Base-by-base conservation (phyloP, 371 early-diverging fungal species). In the Apophysomyces sp. region DNA sequence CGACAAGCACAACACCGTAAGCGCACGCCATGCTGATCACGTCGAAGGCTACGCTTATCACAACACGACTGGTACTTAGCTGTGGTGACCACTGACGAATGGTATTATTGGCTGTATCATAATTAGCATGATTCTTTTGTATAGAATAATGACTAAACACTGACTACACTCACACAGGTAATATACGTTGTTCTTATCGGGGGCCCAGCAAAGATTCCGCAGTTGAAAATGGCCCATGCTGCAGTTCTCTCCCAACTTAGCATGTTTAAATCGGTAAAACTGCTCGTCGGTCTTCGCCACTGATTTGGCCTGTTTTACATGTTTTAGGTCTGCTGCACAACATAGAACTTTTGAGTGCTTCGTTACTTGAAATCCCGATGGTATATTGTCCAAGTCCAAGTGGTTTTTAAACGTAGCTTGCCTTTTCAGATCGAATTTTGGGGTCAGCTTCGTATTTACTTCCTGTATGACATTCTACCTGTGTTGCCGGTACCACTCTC, bases 121-220 rank as follows among this genome's bases (percentile, higher is more conserved):
- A n/a, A 18, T 26, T 11, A 63, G 41, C 18, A 34, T 7, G 18
- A 7, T 9, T 16, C 4, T 12, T 13, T 56, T 31, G 28, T 26
- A 44, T 8, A 34, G n/a, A 28, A 18, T 1, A n/a, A 13, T 57
- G 26, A 32, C n/a, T n/a, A 3, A 27, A 15, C n/a, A 40, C 29
- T 7, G 11, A 15, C 18, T 3, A 39, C 24, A 16, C 82, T 72
- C 72, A 86, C 87, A 63, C n/a, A 81, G 74, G 63, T 88, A 91
- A 58, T 78, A 91, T 7, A 92, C 78, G 54, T 86, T 85, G 67
- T 92, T 87, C 56, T 86, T 88, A 69, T 80, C 86, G 0, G 92
- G 87, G 0, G 91, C 86, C 73, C 83, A 86, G 8, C 93, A 61
- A 32, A 92, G 72, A 64, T 94, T 88, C 32, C 94, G 83, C 26